A percentile compares a stretch with the other conserved stretches of the same genome.
Evolutionary conservation across 1,284 basidiomycete species (phyloP).

Genomic region (Cutaneotrichosporon daszewskae): DNA sequence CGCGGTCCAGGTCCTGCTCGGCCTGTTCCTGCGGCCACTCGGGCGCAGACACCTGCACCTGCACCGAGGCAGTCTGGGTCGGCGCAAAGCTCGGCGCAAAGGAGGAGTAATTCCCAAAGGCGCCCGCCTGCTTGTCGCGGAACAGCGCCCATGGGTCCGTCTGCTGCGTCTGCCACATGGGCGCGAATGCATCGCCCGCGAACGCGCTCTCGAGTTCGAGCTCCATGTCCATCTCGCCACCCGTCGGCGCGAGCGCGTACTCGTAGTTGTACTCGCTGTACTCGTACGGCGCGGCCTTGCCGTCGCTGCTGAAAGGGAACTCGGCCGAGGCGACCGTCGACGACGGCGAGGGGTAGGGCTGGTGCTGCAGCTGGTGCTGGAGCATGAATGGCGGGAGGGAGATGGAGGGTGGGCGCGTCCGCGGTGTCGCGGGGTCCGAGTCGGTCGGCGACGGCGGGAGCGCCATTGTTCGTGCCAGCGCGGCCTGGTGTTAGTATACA

Average conservation of each 20-base stretch:
- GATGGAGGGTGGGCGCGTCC: constrained; percentile 2
- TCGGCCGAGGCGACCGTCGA: background rate
- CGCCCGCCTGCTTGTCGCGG: background rate
- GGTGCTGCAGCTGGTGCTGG: background rate
- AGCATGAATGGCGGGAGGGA: constrained; percentile 1
- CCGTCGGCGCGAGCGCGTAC: background rate
- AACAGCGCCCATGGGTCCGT: background rate
- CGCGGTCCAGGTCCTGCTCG: too few relatives aligned
- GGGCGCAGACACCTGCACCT: too few relatives aligned
- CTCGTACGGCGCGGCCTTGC: too few relatives aligned
- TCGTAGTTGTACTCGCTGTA: background rate
- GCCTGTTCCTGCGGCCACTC: too few relatives aligned
- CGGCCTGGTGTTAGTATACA: constrained; percentile 3
- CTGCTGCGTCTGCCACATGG: constrained; percentile 2
- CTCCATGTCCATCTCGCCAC: constrained; percentile 6
- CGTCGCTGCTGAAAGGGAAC: too few relatives aligned
- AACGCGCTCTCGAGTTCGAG: constrained; percentile 13
- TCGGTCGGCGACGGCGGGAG: constrained; percentile 11
- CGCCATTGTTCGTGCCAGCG: constrained; percentile 16
- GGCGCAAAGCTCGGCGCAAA: too few relatives aligned
- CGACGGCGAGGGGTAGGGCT: constrained; percentile 10
- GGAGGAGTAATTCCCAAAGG: too few relatives aligned
- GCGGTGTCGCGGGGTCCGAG: background rate
- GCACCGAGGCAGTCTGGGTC: too few relatives aligned
- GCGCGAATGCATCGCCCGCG: constrained; percentile 17